Evolutionary conservation across 441 rosid genomes (phyloP).

Genomic region (Flueggea neowawraea): DNA sequence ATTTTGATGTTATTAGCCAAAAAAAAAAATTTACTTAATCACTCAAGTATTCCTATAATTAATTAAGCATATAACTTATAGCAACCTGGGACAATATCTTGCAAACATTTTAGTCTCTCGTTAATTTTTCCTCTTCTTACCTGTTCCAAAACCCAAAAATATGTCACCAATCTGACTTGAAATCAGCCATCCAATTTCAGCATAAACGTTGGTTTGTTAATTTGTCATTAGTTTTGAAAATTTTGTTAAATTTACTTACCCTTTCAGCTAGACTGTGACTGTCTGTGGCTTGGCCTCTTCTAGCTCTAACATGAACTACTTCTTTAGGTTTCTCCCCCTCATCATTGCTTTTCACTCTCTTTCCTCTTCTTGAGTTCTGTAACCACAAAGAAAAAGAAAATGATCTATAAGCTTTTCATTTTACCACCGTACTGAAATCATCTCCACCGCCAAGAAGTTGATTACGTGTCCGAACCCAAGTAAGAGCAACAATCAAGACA

Average conservation of each 20-base stretch:
- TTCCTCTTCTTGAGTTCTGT: constrained; percentile 46
- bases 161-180: background rate
- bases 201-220: too few relatives aligned
- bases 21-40: too few relatives aligned
- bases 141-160: constrained; percentile 17
- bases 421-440: too few relatives aligned
- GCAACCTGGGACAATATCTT: constrained; percentile 76
- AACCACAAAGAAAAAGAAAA: background rate
- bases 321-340: constrained; percentile 44
- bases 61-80: constrained; percentile 40
- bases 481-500: too few relatives aligned
- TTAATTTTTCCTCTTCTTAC: constrained; percentile 75
- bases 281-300: constrained; percentile 82
- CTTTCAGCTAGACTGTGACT: constrained; percentile 78
- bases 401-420: too few relatives aligned
- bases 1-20: too few relatives aligned
- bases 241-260: constrained; percentile 23
- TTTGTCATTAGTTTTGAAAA: too few relatives aligned
- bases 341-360: constrained; percentile 39
- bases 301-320: constrained; percentile 72
- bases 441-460: too few relatives aligned
- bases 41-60: background rate
- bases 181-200: too few relatives aligned
- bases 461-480: too few relatives aligned
- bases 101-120: constrained; percentile 56